Evolutionary conservation across 495 filamentous ascomycete genomes (phyloP), one percentile per base, ranked within the genome.

Genomic region (Mycothermus thermophilus): DNA sequence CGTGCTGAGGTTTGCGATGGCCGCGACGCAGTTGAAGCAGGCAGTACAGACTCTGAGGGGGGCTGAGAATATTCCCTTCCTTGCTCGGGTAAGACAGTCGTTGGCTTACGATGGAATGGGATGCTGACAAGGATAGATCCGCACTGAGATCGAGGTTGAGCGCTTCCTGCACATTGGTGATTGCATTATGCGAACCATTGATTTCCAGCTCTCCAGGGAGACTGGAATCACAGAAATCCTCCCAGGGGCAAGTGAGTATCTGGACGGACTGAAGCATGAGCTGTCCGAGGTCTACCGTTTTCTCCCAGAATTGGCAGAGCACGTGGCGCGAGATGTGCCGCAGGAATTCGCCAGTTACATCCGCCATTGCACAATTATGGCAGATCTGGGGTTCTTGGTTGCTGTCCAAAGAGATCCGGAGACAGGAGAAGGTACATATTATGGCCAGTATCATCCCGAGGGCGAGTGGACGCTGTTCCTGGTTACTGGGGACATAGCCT

Each of bases 301-400:
- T 21, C 69, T 97, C 15, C 75, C 74, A 8, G 53, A 69, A 21
- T 69, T 82, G 10, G 75, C 73, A n/a, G 62, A 64, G 15, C 59
- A 70, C 4, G 62, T 93, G 33, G 66, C 73, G 3, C 54, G 48
- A 8, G 69, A 64, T 1, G 60, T 88, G 9, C 88, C 90, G 0
- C 60, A 60, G 44, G 65, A 58, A 56, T 65, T 63, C 3, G 38
- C 39, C 45, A 62, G 43, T 46, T 80, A 51, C 58, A 68, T 57
- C 50, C 75, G 37, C 59, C 75, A 50, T 44, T 95, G 57, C 32
- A 79, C 92, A 14, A 87, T 87, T 52, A 84, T 94, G 44, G 86
- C 85, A 8, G 83, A 93, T 48, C 69, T 94, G 10, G 92, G 90
- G 2, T 97, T 93, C 55, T 71, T 95, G 12, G 80, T 85, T 16